These are phyloP conservation scores for Forsythia suspensa DNA, from an alignment of 257 asterid species.

Conservation along the genomic window DNA sequence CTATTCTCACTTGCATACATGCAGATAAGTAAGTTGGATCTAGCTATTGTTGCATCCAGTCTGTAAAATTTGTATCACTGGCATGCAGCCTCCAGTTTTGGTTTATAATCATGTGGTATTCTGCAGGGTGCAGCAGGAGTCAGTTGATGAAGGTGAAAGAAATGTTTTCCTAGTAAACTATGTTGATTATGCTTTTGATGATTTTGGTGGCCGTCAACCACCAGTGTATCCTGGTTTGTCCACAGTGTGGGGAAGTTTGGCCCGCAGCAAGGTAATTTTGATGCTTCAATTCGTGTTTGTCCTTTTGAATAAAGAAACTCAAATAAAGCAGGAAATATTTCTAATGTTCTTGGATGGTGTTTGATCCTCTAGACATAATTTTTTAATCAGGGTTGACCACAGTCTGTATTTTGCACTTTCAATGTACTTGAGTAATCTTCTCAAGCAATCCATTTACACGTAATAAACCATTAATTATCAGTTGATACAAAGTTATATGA, in stretches of 20 bases:
- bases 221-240: constrained; percentile 98
- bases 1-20: constrained; percentile 12
- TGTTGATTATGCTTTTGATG: constrained; percentile 94
- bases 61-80: constrained; percentile 15
- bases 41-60: constrained; percentile 22
- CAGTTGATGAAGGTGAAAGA: constrained; percentile 97
- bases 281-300: constrained; percentile 17
- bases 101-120: constrained; percentile 25
- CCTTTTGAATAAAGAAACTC: constrained; percentile 11
- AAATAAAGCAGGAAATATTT: constrained; percentile 12
- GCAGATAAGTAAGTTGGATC: constrained; percentile 10
- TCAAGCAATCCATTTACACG: not conserved
- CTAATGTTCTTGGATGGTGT: constrained; percentile 3
- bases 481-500: not conserved
- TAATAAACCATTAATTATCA: constrained; percentile 6
- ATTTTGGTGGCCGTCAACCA: constrained; percentile 98
- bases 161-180: constrained; percentile 88
- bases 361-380: not conserved
- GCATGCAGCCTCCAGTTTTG: constrained; percentile 18
- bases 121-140: constrained; percentile 94
- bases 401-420: not conserved
- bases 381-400: not conserved
- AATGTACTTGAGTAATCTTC: not conserved
- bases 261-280: constrained; percentile 92
- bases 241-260: constrained; percentile 99